Percentiles rank a stretch among this genome's conserved stretches.
Evolutionary conservation across 768 basidiomycete species (phyloP).

Genomic region (Leccinum ochraceum): DNA sequence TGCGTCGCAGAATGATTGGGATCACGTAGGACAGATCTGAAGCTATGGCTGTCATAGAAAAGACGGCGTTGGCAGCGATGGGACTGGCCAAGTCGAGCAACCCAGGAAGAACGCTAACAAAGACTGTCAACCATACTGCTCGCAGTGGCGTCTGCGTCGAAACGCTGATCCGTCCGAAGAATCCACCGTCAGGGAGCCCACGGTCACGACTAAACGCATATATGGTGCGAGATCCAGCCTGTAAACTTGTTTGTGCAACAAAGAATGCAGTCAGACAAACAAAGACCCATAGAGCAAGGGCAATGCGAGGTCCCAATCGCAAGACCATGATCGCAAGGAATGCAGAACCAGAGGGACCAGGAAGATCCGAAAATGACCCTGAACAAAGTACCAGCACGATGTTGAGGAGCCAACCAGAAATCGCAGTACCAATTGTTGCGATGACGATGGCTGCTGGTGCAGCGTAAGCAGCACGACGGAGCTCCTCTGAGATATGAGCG

Average conservation of each 20-base stretch:
- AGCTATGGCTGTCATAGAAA: conserved; percentile 55
- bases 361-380: conserved; percentile 47
- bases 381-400: conserved; percentile 62
- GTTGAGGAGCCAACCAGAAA: conserved; percentile 67
- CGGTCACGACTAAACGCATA: conserved; percentile 60
- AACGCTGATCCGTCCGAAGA: conserved; percentile 50
- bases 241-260: conserved; percentile 50
- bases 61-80: conserved; percentile 56
- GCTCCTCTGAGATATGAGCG: conserved; percentile 42
- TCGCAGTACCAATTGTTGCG: conserved; percentile 46
- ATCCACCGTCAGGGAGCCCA: conserved; percentile 57
- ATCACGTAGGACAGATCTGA: conserved; percentile 58
- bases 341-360: conserved; percentile 53
- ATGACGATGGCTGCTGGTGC: conserved; percentile 46
- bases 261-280: conserved; percentile 66
- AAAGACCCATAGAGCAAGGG: conserved; percentile 56
- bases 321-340: conserved; percentile 59
- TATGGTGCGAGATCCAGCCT: conserved; percentile 58
- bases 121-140: conserved; percentile 53
- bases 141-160: conserved; percentile 55
- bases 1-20: conserved; percentile 53
- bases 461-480: conserved; percentile 52
- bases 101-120: conserved; percentile 44
- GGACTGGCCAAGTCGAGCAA: conserved; percentile 54
- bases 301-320: conserved; percentile 51